Evolutionary conservation across 176 grass and related monocot species (phyloP).

Genomic region (Triticum aestivum): IWGSC_CS_RefSeq_v2.1 NC_057813.1:411175917-411176416

Average conservation of each 20-base stretch:
- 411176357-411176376: not conserved
- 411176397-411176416: not conserved
- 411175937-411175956: not conserved
- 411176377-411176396: not conserved
- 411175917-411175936: not conserved
- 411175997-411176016: not conserved
- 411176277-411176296: not conserved
- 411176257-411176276: not conserved
- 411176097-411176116: too few relatives aligned
- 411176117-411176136: not conserved
- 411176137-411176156: not conserved
- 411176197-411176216: not conserved
- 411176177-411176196: not conserved
- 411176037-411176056: too few relatives aligned
- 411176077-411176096: too few relatives aligned
- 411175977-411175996: rapidly evolving
- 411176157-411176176: not conserved
- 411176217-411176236: not conserved
- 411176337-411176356: not conserved
- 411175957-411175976: not conserved
- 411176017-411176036: not conserved
- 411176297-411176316: not conserved
- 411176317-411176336: not conserved
- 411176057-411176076: too few relatives aligned
- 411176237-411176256: not conserved